Conservation (phyloP, 306 rosid species). For the Begonia masoniana region DNA sequence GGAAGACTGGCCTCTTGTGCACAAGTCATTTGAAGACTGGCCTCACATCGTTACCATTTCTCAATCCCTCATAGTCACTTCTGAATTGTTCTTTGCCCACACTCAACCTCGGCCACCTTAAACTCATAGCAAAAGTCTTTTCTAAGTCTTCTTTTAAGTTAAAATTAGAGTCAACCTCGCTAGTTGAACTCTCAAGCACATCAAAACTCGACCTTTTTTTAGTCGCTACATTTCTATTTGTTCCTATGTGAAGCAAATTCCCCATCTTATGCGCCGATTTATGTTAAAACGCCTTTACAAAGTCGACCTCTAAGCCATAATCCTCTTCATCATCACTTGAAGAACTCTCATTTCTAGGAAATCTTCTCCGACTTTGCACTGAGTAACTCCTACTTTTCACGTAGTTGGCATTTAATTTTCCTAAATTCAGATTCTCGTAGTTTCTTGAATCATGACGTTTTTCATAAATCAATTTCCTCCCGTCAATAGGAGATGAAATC, state of each 20-base stretch:
- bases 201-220: conserved; percentile 17
- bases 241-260: conserved; percentile 10
- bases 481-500: conserved; percentile 19
- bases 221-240: conserved; percentile 8
- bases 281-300: conserved; percentile 7
- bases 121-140: neutral
- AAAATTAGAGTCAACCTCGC: conserved; percentile 21
- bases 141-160: conserved; percentile 14
- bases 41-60: conserved; percentile 12
- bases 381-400: conserved; percentile 39
- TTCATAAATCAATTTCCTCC: conserved; percentile 20
- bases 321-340: conserved; percentile 18
- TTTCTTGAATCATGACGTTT: conserved; percentile 6
- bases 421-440: conserved; percentile 6
- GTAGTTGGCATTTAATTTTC: conserved; percentile 5
- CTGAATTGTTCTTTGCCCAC: conserved; percentile 1
- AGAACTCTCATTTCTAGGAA: conserved; percentile 28
- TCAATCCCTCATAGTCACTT: neutral
- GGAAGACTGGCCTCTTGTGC: no score
- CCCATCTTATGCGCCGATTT: conserved; percentile 12
- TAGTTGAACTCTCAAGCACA: conserved; percentile 31
- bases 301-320: conserved; percentile 16
- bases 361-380: conserved; percentile 15
- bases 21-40: no score
- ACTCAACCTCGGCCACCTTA: conserved; percentile 2